A percentile compares a stretch with the other conserved stretches of the same genome.
Evolutionary conservation across 768 basidiomycete genomes (phyloP).

Genomic region (Termitomyces sp.): DNA sequence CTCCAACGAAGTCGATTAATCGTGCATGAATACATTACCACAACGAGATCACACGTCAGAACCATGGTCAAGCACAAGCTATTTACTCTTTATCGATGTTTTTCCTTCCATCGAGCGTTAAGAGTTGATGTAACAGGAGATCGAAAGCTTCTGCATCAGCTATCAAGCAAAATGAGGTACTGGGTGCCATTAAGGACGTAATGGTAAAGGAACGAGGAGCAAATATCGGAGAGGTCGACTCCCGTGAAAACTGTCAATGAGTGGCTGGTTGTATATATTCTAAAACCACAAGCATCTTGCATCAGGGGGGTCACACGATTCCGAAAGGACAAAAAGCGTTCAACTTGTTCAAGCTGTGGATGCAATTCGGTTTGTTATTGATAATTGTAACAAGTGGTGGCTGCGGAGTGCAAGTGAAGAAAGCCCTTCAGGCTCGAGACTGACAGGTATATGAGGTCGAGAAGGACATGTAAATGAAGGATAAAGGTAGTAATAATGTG

Average conservation of each 20-base stretch:
- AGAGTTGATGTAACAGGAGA: neutral
- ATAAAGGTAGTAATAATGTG: conserved; percentile 39
- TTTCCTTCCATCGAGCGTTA: neutral
- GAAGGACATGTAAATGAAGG: conserved; percentile 15
- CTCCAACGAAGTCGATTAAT: too few relatives aligned
- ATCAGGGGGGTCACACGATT: neutral
- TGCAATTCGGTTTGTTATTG: conserved; percentile 16
- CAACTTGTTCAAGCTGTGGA: neutral
- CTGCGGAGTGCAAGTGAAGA: conserved; percentile 10
- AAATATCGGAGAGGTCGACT: neutral
- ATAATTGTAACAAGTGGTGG: conserved; percentile 15
- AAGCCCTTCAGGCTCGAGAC: conserved; percentile 18
- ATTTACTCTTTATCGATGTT: too few relatives aligned
- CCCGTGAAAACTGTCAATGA: neutral
- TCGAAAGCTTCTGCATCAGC: neutral
- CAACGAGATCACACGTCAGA: neutral
- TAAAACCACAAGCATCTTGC: too few relatives aligned
- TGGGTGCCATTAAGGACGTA: neutral
- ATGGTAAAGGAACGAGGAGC: neutral
- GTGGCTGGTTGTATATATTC: neutral
- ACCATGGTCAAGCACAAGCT: neutral
- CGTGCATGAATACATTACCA: neutral
- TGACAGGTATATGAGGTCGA: conserved; percentile 17
- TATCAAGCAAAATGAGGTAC: neutral
- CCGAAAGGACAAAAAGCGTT: neutral